Percentiles rank a stretch among this genome's conserved stretches.
Evolutionary conservation across 495 filamentous ascomycete genomes (phyloP).

Genomic region (Hypoxylon rickii): DNA sequence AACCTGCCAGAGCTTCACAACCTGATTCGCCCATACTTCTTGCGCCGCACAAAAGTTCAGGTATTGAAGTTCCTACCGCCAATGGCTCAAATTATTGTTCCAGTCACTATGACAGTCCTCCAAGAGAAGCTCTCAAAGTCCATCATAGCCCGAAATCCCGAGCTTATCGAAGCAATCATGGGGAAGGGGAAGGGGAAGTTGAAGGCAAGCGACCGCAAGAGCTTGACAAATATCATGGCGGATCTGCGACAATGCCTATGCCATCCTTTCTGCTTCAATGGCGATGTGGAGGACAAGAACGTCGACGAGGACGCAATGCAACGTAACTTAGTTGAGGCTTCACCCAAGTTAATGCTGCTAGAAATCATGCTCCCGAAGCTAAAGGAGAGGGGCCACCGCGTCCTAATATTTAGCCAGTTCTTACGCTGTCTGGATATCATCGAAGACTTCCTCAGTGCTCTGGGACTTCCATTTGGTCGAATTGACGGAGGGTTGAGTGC

Average conservation of each 20-base stretch:
- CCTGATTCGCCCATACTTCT: slow-evolving; percentile 77
- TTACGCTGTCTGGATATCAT: slow-evolving; percentile 84
- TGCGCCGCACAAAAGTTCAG: slow-evolving; percentile 79
- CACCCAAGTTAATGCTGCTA: slow-evolving; percentile 84
- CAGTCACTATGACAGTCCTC: slow-evolving; percentile 86
- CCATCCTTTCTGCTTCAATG: slow-evolving; percentile 93
- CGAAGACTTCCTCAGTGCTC: slow-evolving; percentile 82
- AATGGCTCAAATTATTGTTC: slow-evolving; percentile 92
- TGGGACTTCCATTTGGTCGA: slow-evolving; percentile 73
- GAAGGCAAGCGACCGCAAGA: slow-evolving; percentile 71
- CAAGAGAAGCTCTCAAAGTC: slow-evolving; percentile 95
- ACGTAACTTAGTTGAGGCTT: slow-evolving; percentile 86
- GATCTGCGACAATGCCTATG: slow-evolving; percentile 93
- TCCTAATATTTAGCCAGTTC: slow-evolving; percentile 96
- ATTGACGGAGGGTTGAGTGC: slow-evolving; percentile 82
- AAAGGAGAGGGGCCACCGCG: slow-evolving; percentile 83
- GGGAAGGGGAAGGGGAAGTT: slow-evolving; percentile 60
- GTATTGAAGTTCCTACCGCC: slow-evolving; percentile 89
- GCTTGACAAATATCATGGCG: slow-evolving; percentile 90
- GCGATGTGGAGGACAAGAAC: slow-evolving; percentile 80
- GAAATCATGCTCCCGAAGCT: slow-evolving; percentile 91
- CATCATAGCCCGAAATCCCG: slow-evolving; percentile 84
- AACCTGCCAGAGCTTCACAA: slow-evolving; percentile 81
- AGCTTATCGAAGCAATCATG: slow-evolving; percentile 87
- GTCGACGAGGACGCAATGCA: slow-evolving; percentile 58